Evolutionary conservation across 352 stramenopile species (phyloP), one percentile per base, ranked within the genome.

Genomic region (Phytophthora aleatoria): DNA sequence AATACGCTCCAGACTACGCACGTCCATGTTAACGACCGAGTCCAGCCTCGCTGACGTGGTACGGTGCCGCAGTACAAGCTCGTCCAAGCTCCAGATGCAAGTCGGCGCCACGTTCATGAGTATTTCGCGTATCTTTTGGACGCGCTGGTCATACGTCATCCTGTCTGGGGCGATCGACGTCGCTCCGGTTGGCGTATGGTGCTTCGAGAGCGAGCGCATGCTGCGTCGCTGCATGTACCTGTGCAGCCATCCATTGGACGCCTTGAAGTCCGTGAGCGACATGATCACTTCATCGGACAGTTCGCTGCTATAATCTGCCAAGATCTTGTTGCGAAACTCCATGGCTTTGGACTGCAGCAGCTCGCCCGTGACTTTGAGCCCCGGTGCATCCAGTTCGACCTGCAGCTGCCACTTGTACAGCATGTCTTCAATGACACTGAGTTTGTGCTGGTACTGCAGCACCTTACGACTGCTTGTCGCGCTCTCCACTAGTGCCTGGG

Each of bases 391-490:
- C 41, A 88, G 74, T 45, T 94, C 85, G 1, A 91, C 73, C 57
- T 94, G 85, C 27, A 94, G 72, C 64, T 94, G 85, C 85, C 85
- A 94, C 58, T 91, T 91, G 71, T 91, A 89, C 31, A 94, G 72
- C 83, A 91, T 94, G 28, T 94, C 85, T 48, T 94, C 85, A 51
- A 94, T 94, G 45, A 94, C 83, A 58, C 83, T 91, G 1, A 94
- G 58, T 64, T 94, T 92, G 67, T 92, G 83, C 53, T 92, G 85
- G 35, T 94, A 92, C 50, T 92, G 85, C 53, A 94, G 59, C 27
- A 94, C 85, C 63, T 94, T 94, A 12, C 83, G 77, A 54, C 83
- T 85, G 57, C 81, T 91, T 12, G 76, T 90, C 2, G 62, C 68
- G 52, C 69, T 89, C 57, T 87, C 84, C 2, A 83, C 82, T 5